Evolutionary conservation across 345 rosid species (phyloP).

Genomic region (Viola odorata): DNA sequence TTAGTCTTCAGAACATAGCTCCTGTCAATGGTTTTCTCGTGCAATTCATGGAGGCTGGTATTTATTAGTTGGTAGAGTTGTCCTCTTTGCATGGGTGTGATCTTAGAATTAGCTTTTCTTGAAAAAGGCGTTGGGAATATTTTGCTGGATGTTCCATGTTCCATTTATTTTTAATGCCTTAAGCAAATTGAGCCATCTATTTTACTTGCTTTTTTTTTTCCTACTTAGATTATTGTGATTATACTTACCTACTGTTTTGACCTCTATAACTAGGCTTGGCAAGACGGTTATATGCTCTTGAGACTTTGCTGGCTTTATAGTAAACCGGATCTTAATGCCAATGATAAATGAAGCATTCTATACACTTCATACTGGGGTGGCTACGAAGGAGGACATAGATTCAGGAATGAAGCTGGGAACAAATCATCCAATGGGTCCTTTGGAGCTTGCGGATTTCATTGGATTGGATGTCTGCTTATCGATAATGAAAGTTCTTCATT

Average conservation of each 20-base stretch:
- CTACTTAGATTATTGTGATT: neutral
- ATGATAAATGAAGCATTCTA: conserved; percentile 93
- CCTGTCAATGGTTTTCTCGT: neutral
- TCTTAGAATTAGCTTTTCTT: neutral
- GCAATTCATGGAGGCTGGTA: neutral
- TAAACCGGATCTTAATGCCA: conserved; percentile 90
- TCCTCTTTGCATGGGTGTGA: neutral
- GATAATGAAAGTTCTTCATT: conserved; percentile 65
- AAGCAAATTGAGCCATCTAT: neutral
- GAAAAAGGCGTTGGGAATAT: neutral
- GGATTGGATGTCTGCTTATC: conserved; percentile 82
- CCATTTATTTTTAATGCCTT: neutral
- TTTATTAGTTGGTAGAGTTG: neutral
- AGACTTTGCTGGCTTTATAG: conserved; percentile 76
- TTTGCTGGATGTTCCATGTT: neutral
- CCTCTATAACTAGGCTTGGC: conserved; percentile 42
- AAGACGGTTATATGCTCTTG: conserved; percentile 73
- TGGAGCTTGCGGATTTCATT: conserved; percentile 78
- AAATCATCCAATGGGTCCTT: conserved; percentile 87
- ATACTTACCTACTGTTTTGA: neutral
- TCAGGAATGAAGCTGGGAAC: conserved; percentile 85
- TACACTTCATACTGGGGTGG: conserved; percentile 80
- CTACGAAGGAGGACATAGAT: conserved; percentile 91
- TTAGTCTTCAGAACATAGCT: neutral
- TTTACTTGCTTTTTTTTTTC: neutral